Conservation (phyloP, 1,284 basidiomycete genomes). For the Sparassis latifolia region DNA sequence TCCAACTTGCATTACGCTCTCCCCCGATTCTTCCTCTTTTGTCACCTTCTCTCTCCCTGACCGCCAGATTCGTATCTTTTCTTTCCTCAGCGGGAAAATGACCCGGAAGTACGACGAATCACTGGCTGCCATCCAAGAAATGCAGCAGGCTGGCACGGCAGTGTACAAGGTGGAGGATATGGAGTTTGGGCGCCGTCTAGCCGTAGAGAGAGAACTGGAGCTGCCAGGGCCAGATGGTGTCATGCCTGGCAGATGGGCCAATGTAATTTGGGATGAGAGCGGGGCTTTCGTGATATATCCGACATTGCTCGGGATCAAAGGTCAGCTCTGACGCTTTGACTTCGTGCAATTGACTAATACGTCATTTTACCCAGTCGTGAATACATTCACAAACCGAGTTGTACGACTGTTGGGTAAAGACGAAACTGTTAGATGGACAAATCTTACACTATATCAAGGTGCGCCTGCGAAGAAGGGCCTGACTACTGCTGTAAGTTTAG, state of each 20-base stretch:
- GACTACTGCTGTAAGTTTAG: slow-evolving; percentile 65
- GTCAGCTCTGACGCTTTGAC: slow-evolving; percentile 24
- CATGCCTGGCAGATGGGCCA: slow-evolving; percentile 69
- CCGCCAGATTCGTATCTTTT: slow-evolving; percentile 91
- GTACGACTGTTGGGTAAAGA: slow-evolving; percentile 89
- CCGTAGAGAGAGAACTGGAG: slow-evolving; percentile 89
- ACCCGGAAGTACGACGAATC: slow-evolving; percentile 95
- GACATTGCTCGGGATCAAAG: slow-evolving; percentile 92
- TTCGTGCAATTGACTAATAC: background rate
- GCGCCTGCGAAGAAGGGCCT: slow-evolving; percentile 83
- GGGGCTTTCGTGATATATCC: slow-evolving; percentile 93
- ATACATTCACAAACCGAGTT: slow-evolving; percentile 93
- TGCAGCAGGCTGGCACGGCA: slow-evolving; percentile 93
- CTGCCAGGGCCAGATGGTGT: slow-evolving; percentile 65
- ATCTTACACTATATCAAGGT: slow-evolving; percentile 89
- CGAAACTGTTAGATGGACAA: slow-evolving; percentile 87
- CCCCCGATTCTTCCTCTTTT: slow-evolving; percentile 84
- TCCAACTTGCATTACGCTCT: slow-evolving; percentile 87
- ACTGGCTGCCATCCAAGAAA: slow-evolving; percentile 86
- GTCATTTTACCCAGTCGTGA: slow-evolving; percentile 64
- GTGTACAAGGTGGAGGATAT: slow-evolving; percentile 94
- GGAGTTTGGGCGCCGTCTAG: slow-evolving; percentile 97
- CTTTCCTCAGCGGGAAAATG: slow-evolving; percentile 86
- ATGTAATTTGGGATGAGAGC: slow-evolving; percentile 95
- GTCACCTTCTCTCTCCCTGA: slow-evolving; percentile 90